Evolutionary conservation across 2,329 filamentous ascomycete genomes (phyloP).

Genomic region (Sporothrix phasma): DNA sequence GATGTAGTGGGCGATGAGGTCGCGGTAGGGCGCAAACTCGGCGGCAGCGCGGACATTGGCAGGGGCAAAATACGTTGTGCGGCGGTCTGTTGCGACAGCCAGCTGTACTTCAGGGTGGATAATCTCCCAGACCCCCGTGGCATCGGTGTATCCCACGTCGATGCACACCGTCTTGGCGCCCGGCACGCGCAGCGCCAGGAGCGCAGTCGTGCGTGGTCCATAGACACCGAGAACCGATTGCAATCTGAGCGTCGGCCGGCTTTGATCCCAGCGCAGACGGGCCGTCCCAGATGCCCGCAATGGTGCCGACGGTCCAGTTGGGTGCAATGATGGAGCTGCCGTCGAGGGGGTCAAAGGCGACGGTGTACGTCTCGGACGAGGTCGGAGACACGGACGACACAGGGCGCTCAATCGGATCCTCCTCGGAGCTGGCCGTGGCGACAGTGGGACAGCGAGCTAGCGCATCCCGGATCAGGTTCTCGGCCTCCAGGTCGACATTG

Average conservation of each 20-base stretch:
- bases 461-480: slow-evolving; percentile 36
- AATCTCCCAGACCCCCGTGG: slow-evolving; percentile 26
- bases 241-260: slow-evolving; percentile 35
- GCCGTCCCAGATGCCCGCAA: slow-evolving; percentile 50
- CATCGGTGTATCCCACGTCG: slow-evolving; percentile 35
- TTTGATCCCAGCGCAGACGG: slow-evolving; percentile 32
- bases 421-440: slow-evolving; percentile 47
- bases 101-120: slow-evolving; percentile 30
- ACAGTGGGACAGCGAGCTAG: slow-evolving; percentile 37
- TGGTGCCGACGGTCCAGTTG: slow-evolving; percentile 50
- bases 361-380: slow-evolving; percentile 37
- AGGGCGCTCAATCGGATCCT: slow-evolving; percentile 44
- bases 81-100: slow-evolving; percentile 30
- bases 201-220: slow-evolving; percentile 45
- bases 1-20: slow-evolving; percentile 41
- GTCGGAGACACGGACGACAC: slow-evolving; percentile 14
- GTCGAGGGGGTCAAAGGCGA: slow-evolving; percentile 55
- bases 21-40: slow-evolving; percentile 39
- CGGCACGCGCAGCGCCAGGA: slow-evolving; percentile 43
- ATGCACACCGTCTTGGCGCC: slow-evolving; percentile 34
- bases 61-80: slow-evolving; percentile 50
- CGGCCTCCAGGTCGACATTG: slow-evolving; percentile 35
- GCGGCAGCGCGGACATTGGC: slow-evolving; percentile 50
- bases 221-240: slow-evolving; percentile 43
- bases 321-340: slow-evolving; percentile 51